phyloP scores from a whole-genome alignment of 495 filamentous ascomycete genomes.

The Terfezia boudieri region DNA sequence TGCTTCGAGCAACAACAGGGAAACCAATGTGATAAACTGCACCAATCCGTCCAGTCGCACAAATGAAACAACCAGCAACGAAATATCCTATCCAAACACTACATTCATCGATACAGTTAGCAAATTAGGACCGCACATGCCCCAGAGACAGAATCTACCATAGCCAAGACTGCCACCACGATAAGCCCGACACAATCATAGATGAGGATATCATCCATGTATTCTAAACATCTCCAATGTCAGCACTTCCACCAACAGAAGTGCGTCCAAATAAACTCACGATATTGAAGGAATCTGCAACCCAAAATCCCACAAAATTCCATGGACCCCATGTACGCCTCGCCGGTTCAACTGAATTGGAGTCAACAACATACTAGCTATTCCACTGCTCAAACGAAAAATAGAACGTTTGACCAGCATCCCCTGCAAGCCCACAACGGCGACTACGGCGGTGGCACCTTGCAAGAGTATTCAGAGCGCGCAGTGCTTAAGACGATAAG shows the following conservation, averaged over 20 bases:
- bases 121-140: neutral
- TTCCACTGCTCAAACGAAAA: neutral
- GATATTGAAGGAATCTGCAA: conserved; percentile 89
- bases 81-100: conserved; percentile 58
- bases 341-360: conserved; percentile 43
- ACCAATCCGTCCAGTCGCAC: conserved; percentile 60
- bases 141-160: conserved; percentile 23
- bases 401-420: too few relatives aligned
- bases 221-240: conserved; percentile 28
- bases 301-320: conserved; percentile 84
- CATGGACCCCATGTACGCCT: conserved; percentile 69
- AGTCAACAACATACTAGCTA: conserved; percentile 2
- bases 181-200: conserved; percentile 53
- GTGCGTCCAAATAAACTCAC: conserved; percentile 21
- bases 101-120: neutral
- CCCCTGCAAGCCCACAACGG: too few relatives aligned
- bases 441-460: neutral
- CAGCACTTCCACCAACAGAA: neutral
- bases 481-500: neutral
- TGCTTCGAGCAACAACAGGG: conserved; percentile 50
- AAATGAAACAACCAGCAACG: conserved; percentile 53
- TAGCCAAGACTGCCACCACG: conserved; percentile 93
- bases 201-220: conserved; percentile 94
- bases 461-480: neutral
- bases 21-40: conserved; percentile 81